These are phyloP conservation scores for Calonectria pteridis DNA, from an alignment of 2,329 filamentous ascomycete species.

Conservation along the genomic window DNA sequence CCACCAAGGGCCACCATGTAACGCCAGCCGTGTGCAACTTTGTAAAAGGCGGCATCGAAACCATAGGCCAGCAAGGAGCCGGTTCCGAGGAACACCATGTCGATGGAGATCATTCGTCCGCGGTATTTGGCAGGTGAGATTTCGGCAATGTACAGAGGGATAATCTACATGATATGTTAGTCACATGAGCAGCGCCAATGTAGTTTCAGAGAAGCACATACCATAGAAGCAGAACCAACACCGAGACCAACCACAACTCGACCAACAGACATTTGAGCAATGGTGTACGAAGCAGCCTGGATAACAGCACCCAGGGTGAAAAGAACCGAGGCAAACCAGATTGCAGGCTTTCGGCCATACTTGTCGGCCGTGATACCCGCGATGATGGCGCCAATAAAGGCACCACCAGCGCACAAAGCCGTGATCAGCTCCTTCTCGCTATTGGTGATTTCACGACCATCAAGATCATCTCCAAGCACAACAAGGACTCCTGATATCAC, in stretches of 20 bases:
- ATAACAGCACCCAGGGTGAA: slow-evolving; percentile 39
- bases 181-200: neutral
- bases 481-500: slow-evolving; percentile 63
- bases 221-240: slow-evolving; percentile 56
- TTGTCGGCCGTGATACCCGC: slow-evolving; percentile 39
- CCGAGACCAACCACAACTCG: slow-evolving; percentile 52
- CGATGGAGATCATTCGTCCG: slow-evolving; percentile 42
- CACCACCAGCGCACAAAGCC: slow-evolving; percentile 36
- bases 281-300: slow-evolving; percentile 33
- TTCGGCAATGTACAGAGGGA: slow-evolving; percentile 44
- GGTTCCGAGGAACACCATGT: slow-evolving; percentile 39
- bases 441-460: slow-evolving; percentile 20
- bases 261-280: slow-evolving; percentile 38
- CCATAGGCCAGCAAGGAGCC: slow-evolving; percentile 37
- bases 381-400: slow-evolving; percentile 38
- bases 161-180: slow-evolving; percentile 17
- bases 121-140: slow-evolving; percentile 39
- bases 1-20: slow-evolving; percentile 36
- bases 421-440: slow-evolving; percentile 39
- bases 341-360: slow-evolving; percentile 35
- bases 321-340: slow-evolving; percentile 34
- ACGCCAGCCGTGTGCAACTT: slow-evolving; percentile 46
- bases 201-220: slow-evolving; percentile 29
- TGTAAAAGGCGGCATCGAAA: slow-evolving; percentile 49
- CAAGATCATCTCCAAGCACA: slow-evolving; percentile 47